Percentiles rank a stretch among this genome's conserved stretches.
Evolutionary conservation across 2,329 filamentous ascomycete genomes (phyloP).

Genomic region (Nothophoma quercina): DNA sequence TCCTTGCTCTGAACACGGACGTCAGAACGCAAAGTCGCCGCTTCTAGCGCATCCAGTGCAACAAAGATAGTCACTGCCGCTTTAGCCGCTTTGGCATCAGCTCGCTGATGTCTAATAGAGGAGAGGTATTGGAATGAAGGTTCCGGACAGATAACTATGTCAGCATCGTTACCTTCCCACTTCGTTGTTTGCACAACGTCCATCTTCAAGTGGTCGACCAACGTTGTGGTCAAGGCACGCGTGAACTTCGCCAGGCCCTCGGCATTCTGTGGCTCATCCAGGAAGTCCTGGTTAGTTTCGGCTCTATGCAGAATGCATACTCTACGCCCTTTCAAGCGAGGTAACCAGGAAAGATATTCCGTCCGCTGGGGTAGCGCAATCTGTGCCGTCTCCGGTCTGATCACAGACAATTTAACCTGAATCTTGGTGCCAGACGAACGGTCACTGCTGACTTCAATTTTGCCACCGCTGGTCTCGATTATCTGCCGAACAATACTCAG

Average conservation of each 20-base stretch:
- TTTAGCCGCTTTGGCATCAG: slow-evolving; percentile 16
- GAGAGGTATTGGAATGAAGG: slow-evolving; percentile 42
- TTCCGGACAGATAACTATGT: slow-evolving; percentile 46
- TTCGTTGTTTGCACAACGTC: slow-evolving; percentile 33
- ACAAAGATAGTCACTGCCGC: slow-evolving; percentile 43
- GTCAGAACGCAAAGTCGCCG: slow-evolving; percentile 43
- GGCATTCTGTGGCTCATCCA: slow-evolving; percentile 10
- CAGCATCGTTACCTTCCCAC: slow-evolving; percentile 32
- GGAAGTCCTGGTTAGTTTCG: neutral
- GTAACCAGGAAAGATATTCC: slow-evolving; percentile 25
- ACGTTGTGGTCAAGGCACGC: slow-evolving; percentile 26
- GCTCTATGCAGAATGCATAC: slow-evolving; percentile 37
- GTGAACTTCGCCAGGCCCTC: slow-evolving; percentile 33
- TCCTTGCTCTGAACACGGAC: slow-evolving; percentile 37
- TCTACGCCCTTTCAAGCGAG: slow-evolving; percentile 29
- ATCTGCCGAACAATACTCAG: slow-evolving; percentile 41
- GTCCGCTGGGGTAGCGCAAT: slow-evolving; percentile 4
- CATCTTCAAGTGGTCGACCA: slow-evolving; percentile 38
- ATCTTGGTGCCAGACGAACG: slow-evolving; percentile 26
- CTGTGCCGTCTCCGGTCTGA: slow-evolving; percentile 5
- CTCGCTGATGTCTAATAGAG: slow-evolving; percentile 26
- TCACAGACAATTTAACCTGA: slow-evolving; percentile 29
- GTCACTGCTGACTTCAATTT: slow-evolving; percentile 39
- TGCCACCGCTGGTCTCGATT: slow-evolving; percentile 38
- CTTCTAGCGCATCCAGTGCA: slow-evolving; percentile 44